Evolutionary conservation across 1,139 yeast species (phyloP), one percentile per base, ranked within the genome.

Genomic region (Hanseniaspora sp.): DNA sequence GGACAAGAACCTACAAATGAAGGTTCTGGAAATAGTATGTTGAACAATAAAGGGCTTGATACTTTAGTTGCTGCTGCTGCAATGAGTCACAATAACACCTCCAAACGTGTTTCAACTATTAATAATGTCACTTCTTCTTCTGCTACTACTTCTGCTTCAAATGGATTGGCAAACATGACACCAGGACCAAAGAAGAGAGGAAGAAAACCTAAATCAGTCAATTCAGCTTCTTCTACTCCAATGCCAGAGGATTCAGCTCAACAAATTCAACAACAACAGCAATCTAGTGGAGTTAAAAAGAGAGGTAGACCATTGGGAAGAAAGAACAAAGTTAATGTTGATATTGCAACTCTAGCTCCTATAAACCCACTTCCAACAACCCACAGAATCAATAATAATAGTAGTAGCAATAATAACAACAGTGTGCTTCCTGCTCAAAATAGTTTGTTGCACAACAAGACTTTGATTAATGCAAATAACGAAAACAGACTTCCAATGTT

Each of bases 261-360:
- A 33, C 34, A 40, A 30, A 33, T 23, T 4, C 23, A 23, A 17
- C 13, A 18, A n/a, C 17, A 41, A 31, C 34, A 45, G 48, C 13
- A 45, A 12, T 11, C 31, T 4, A 44, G 39, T 18, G 48, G 47
- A 5, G 18, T 51, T 7, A 51, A 51, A 15, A 51, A 51, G 30
- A 44, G 54, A 39, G 54, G 54, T 5, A 51, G 54, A 45, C 54
- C 54, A 4, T 33, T 51, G n/a, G 54, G 54, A 3, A 44, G 54
- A 51, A 51, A 51, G 23, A 51, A 51, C 15, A 51, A 51, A 37
- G 48, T 38, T 17, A 29, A n/a, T 12, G 34, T 15, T 5, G 34
- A 41, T 34, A 12, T 47, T 30, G 7, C 38, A 1, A 23, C 38
- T n/a, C 34, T 15, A 23, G 15, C 34, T 6, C 15, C 28, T 2